Evolutionary conservation across 179 eudicot species (phyloP).

Genomic region (Vitellaria paradoxa): DNA sequence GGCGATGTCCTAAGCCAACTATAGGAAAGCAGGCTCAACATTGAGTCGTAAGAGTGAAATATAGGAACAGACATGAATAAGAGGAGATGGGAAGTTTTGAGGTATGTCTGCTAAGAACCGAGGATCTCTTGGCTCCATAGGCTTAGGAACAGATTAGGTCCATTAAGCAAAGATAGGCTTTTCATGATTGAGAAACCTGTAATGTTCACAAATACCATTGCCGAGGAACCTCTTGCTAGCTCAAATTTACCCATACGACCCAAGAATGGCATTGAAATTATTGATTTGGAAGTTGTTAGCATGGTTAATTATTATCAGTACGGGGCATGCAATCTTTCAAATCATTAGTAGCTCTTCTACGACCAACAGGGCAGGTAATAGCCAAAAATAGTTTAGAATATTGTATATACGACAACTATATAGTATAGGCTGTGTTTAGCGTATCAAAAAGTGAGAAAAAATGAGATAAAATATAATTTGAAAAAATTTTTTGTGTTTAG

Average conservation of each 20-base stretch:
- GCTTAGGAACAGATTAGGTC: conserved; percentile 92
- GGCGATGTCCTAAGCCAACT: conserved; percentile 56
- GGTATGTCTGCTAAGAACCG: conserved; percentile 59
- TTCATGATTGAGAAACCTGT: conserved; percentile 83
- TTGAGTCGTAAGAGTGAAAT: conserved; percentile 71
- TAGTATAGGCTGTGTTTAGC: too few species aligned
- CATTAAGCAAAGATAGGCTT: conserved; percentile 88
- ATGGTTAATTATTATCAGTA: conserved; percentile 49
- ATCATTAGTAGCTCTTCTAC: conserved; percentile 54
- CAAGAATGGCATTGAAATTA: conserved; percentile 74
- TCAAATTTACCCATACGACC: conserved; percentile 64
- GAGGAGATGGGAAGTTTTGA: conserved; percentile 61
- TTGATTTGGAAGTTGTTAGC: conserved; percentile 57
- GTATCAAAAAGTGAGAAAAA: too few species aligned
- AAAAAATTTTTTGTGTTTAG: too few species aligned
- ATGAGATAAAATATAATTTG: too few species aligned
- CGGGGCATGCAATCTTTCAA: conserved; percentile 56
- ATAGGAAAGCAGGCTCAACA: conserved; percentile 50
- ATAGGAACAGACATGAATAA: conserved; percentile 41
- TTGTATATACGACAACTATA: too few species aligned
- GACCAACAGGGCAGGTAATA: conserved; percentile 30
- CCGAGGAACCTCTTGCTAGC: conserved; percentile 85
- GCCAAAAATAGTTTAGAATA: too few species aligned
- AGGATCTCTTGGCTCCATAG: conserved; percentile 67
- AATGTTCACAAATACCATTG: conserved; percentile 77